Base-by-base conservation (phyloP, 352 stramenopile genomes). In the Globisporangium takayamanum region DNA sequence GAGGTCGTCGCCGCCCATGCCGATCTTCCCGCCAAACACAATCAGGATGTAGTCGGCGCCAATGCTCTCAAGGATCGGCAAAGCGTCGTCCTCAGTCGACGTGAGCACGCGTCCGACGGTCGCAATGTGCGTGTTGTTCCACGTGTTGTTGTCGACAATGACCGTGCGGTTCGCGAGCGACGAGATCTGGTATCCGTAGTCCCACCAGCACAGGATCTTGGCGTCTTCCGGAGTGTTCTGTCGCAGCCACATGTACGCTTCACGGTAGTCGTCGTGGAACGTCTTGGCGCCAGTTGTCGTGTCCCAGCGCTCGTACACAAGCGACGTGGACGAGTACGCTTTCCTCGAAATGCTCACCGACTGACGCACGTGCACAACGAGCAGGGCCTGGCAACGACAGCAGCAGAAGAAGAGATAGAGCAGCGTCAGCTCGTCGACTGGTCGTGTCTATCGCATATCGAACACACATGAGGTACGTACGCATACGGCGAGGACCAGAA, bases 51-150 rank as follows among this genome's bases (percentile, higher is more conserved):
- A 95, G 55, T 95, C 83, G 20, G 92, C 84, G 12, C 76, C 78
- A 20, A 95, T 73, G 28, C 81, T 92, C 26, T 74, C 57, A 30
- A 95, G 63, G 51, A 95, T 92, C 44, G 83, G 78, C 25, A 76
- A 60, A 2, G 85, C 85, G 12, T 82, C 74, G 0, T 87, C 80
- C 64, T 95, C 85, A 28, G 70, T 71, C 8, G 78, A 89, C 3
- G 66, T 69, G 41, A 95, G 69, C 39, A 88, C 87, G 11, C 92
- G 83, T 1, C 93, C 94, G 14, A 98, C 87, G 0, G 92, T 98
- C 39, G 94, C 94, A 66, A 98, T 98, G 69, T 98, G 94, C 39
- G 92, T 97, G 68, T 98, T 97, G 70, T 98, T 98, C 94, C 94
- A 98, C 53, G 94, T 98, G 63, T 98, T 98, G 74, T 97, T 97